Evolutionary conservation across 75 land plant genomes (phyloP), one percentile per base, ranked within the genome.

Genomic region (Adiantum capillusveneris): DNA sequence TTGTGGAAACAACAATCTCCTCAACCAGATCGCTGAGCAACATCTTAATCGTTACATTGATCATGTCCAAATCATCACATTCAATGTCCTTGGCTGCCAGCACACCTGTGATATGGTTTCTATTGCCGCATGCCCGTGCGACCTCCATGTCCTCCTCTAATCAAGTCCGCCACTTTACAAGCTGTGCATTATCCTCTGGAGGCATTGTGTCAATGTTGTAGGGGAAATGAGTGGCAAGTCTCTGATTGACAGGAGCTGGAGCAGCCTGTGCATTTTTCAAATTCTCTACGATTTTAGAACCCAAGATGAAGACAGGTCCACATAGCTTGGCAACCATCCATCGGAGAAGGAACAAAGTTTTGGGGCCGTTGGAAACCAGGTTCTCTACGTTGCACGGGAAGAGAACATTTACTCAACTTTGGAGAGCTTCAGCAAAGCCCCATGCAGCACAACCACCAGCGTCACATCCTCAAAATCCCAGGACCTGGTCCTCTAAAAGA

Each of bases 61-160:
- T 70, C 9, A 81, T 79, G 19, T 69, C 81, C 34, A 90, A 67
- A 62, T 90, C 96, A 60, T 87, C 83, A 58, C 90, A 86, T 50
- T 78, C 96, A 44, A 90, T 62, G 56, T 87, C 91, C 76, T 90
- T 90, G 39, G 82, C 86, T 25, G 84, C 75, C 46, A 87, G 85
- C n/a, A 72, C 92, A 74, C 87, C 96, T 25, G 59, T 59, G 34
- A 90, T 84, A 58, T 84, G 96, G 58, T 84, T 87, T 41, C 73
- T 73, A 61, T 84, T 90, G 34, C 87, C 96, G 51, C 83, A 80
- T 54, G 65, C 69, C 56, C 81, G 75, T 25, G 87, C 81, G 72
- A 62, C 70, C 62, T 81, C 87, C 92, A 84, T 87, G 65, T 87
- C 91, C 64, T 90, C 85, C 58, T 86, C 92, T 25, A 90, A 62